Conservation (phyloP, 352 stramenopile genomes). For the Plasmopara muralis region DNA sequence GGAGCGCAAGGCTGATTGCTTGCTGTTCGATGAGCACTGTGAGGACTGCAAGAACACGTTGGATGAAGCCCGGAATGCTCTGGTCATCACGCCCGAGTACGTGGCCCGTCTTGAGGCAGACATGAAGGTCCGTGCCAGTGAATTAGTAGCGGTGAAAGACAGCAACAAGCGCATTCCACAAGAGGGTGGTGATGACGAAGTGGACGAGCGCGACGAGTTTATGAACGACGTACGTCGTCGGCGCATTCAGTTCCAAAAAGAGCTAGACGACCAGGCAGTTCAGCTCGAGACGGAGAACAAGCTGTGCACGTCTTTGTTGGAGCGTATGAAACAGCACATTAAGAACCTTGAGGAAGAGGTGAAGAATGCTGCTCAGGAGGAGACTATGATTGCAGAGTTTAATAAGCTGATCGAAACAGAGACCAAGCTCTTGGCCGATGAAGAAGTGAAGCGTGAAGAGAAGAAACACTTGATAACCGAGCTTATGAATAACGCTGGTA, state of each 20-base stretch:
- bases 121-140: slow-evolving; percentile 75
- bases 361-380: slow-evolving; percentile 59
- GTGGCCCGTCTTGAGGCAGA: slow-evolving; percentile 75
- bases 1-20: slow-evolving; percentile 72
- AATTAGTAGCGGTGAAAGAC: slow-evolving; percentile 68
- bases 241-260: slow-evolving; percentile 77
- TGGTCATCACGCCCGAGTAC: slow-evolving; percentile 80
- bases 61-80: slow-evolving; percentile 58
- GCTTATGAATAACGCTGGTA: slow-evolving; percentile 82
- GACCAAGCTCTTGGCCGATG: slow-evolving; percentile 67
- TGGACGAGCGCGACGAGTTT: slow-evolving; percentile 82
- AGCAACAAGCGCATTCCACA: slow-evolving; percentile 81
- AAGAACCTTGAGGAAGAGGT: slow-evolving; percentile 73
- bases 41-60: slow-evolving; percentile 76
- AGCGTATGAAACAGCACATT: slow-evolving; percentile 82
- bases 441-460: slow-evolving; percentile 81
- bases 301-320: slow-evolving; percentile 68
- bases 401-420: slow-evolving; percentile 62
- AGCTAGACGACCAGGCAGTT: slow-evolving; percentile 65
- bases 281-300: slow-evolving; percentile 76
- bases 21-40: slow-evolving; percentile 79
- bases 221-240: slow-evolving; percentile 83
- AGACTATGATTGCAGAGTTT: slow-evolving; percentile 71
- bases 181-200: slow-evolving; percentile 61
- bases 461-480: slow-evolving; percentile 84